phyloP scores from a whole-genome alignment of 352 stramenopile species.

The Phytophthora sp. region DNA sequence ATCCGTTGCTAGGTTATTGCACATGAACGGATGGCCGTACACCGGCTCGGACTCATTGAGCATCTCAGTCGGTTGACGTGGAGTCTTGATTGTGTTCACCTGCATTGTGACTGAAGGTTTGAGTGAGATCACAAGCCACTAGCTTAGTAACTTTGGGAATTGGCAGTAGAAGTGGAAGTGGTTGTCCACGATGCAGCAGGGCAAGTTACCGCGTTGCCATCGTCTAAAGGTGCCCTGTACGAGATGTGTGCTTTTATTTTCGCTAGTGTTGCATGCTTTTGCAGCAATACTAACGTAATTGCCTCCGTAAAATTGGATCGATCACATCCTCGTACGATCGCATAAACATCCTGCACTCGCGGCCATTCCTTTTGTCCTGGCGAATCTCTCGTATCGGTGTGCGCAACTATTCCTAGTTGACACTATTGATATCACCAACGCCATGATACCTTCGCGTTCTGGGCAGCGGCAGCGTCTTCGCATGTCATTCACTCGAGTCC shows the following conservation, averaged over 20 bases:
- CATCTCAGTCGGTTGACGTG: not conserved
- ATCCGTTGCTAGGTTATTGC: constrained; percentile 51
- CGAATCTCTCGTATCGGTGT: not conserved
- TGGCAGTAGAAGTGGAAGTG: constrained; percentile 15
- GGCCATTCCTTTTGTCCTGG: not conserved
- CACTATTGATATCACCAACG: not conserved
- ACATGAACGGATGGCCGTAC: constrained; percentile 48
- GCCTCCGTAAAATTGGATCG: not conserved
- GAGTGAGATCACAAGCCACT: not conserved
- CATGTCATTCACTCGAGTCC: no score
- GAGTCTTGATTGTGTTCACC: constrained; percentile 5
- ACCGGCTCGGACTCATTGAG: constrained; percentile 25
- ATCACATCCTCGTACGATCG: not conserved
- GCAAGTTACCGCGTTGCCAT: not conserved
- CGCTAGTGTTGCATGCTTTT: constrained; percentile 7
- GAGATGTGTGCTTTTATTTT: constrained; percentile 1
- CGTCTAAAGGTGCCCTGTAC: not conserved
- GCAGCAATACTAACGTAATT: constrained; percentile 7
- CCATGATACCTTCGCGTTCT: constrained; percentile 18
- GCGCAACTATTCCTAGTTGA: not conserved
- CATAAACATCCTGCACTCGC: not conserved
- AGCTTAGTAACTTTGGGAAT: not conserved
- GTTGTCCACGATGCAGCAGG: not conserved
- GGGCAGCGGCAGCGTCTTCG: not conserved
- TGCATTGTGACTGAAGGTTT: constrained; percentile 3